Conservation (phyloP, 148 eudicot genomes). For the Linanthus parryae region DNA sequence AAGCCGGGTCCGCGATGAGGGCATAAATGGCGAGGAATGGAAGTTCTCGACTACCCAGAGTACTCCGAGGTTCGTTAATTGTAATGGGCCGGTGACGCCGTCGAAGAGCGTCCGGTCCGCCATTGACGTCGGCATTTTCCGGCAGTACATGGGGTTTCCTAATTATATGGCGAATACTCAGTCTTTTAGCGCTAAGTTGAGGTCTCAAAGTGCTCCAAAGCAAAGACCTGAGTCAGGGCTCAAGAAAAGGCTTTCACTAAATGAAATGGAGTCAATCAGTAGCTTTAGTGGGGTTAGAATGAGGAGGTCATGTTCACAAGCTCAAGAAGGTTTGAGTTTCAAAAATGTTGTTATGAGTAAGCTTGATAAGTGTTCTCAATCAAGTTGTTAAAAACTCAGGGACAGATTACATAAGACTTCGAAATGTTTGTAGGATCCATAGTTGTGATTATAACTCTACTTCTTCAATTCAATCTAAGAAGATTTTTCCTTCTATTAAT, state of each 20-base stretch:
- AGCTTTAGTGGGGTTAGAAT: conserved; percentile 68
- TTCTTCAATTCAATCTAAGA: no score
- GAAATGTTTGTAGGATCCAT: no score
- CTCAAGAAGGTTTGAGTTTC: conserved; percentile 55
- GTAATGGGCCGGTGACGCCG: conserved; percentile 49
- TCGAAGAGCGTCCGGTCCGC: conserved; percentile 50
- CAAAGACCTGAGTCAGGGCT: conserved; percentile 42
- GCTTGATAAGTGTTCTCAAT: conserved; percentile 46
- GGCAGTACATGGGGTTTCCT: conserved; percentile 38
- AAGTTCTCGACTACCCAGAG: conserved; percentile 60
- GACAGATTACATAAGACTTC: no score
- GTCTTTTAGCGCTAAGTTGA: conserved; percentile 55
- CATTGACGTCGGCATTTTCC: no score
- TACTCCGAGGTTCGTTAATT: conserved; percentile 44
- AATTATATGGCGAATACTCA: conserved; percentile 75
- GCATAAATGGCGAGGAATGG: conserved; percentile 36
- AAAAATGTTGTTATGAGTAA: conserved; percentile 73
- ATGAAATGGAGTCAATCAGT: conserved; percentile 66
- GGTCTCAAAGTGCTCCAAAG: conserved; percentile 81
- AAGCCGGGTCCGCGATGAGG: conserved; percentile 40
- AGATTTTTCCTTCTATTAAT: no score
- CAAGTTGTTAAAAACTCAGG: no score
- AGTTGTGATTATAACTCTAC: no score
- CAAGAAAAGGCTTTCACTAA: conserved; percentile 51
- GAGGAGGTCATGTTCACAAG: conserved; percentile 81